Base-by-base conservation (phyloP, 352 stramenopile genomes). In the Globisporangium mamillatum region DNA sequence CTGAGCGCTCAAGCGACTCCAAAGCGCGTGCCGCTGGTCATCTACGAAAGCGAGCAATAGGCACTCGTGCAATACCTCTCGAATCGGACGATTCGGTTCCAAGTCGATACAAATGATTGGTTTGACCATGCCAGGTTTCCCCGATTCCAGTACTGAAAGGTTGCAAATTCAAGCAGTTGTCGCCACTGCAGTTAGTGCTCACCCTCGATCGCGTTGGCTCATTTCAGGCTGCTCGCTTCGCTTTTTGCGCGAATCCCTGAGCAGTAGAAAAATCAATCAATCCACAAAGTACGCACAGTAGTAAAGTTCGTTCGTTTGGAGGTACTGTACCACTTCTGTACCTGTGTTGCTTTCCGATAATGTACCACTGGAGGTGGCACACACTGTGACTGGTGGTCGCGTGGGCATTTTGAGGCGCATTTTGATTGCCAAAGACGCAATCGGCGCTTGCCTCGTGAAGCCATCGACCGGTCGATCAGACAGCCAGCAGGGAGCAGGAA, bases 331-430 rank as follows among this genome's bases (percentile, higher is more conserved):
- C 29, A 32, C 3, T 32, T 32, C 29, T 32, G 29, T 7, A 38
- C 59, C 59, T 10, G 7, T 58, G 16, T 36, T 22, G 1, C 0
- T 6, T 22, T 29, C 22, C 57, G 1, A 3, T 1, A 18, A n/a
- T 46, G 63, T 68, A 57, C 54, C 63, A 32, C 3, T 50, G 10
- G 7, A 8, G 10, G 7, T 55, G 63, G 63, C 52, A 69, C 63
- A 62, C 27, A 20, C 16, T 63, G 22, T 69, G 63, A 69, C 63
- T 71, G 65, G 65, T 61, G 58, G 60, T 66, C 46, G 60, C 14
- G 60, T 66, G 20, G 46, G 60, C 60, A 46, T 66, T 57, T 65
- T 66, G 44, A 38, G 59, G 18, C 22, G 32, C 34, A 29, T 58
- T 59, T 58, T 59, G 54, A 54, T 58, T 54, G 29, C 60, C 60